Percentiles rank a stretch among this genome's conserved stretches.
These are phyloP conservation scores for Agmasoma carcini DNA, from an alignment of 371 early-diverging fungal genomes.

Conservation along the genomic window DNA sequence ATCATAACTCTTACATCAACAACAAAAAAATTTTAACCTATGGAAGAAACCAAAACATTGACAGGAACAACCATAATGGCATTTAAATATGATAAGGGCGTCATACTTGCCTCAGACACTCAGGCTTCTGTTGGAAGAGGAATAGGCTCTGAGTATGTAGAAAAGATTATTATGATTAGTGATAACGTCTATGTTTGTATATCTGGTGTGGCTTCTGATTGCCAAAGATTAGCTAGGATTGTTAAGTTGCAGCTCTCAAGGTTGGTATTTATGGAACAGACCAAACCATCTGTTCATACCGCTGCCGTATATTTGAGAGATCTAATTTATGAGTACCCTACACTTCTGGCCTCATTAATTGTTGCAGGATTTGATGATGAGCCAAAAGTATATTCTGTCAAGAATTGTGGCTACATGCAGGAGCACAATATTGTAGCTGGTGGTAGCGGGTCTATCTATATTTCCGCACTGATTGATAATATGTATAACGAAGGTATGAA, in stretches of 20 bases:
- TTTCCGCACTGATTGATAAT: slow-evolving; percentile 91
- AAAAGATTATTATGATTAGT: slow-evolving; percentile 88
- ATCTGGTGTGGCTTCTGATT: slow-evolving; percentile 92
- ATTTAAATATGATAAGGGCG: slow-evolving; percentile 75
- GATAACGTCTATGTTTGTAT: slow-evolving; percentile 88
- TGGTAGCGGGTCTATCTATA: slow-evolving; percentile 85
- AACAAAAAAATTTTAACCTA: neutral
- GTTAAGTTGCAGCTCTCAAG: slow-evolving; percentile 65
- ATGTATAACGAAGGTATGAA: slow-evolving; percentile 67
- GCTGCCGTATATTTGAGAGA: slow-evolving; percentile 81
- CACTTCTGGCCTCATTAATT: slow-evolving; percentile 84
- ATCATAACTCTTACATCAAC: slow-evolving; percentile 1
- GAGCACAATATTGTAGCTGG: slow-evolving; percentile 80
- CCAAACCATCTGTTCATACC: slow-evolving; percentile 64
- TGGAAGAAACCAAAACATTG: slow-evolving; percentile 29
- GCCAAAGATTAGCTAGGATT: slow-evolving; percentile 87
- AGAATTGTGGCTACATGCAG: slow-evolving; percentile 80
- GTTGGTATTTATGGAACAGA: slow-evolving; percentile 61
- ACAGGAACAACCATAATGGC: slow-evolving; percentile 91
- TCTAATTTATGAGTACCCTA: slow-evolving; percentile 72
- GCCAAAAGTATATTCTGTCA: slow-evolving; percentile 66
- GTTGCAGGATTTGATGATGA: slow-evolving; percentile 91
- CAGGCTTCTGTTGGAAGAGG: slow-evolving; percentile 85
- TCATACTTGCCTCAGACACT: slow-evolving; percentile 92
- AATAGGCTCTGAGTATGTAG: slow-evolving; percentile 74